Evolutionary conservation across 768 basidiomycete species (phyloP), one percentile per base, ranked within the genome.

Genomic region (Tulasnella calospora): DNA sequence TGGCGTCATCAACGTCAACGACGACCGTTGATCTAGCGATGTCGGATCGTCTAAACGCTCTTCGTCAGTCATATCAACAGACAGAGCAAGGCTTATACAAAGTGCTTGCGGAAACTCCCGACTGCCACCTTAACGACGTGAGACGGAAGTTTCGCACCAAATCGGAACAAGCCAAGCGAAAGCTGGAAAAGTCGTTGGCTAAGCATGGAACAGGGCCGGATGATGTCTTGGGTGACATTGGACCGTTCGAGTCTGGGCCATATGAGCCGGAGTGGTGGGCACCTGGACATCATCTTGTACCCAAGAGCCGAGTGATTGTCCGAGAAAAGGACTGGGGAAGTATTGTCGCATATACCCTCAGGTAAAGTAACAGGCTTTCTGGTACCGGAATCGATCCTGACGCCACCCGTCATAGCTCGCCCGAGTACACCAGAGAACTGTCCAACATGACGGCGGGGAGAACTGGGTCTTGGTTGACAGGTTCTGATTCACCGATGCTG

Each of bases 261-360:
- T 15, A 71, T 86, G 89, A 90, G 78, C 92, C 92, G 1, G 88
- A 86, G 41, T 94, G 92, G 92, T 92, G 91, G 91, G 83, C 82
- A 21, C 84, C 83, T 27, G 87, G 87, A 12, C 90, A 86, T 82
- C 90, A 93, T 85, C 89, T 88, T 41, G 85, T 92, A 23, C 91
- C 92, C n/a, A 89, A 89, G 4, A 88, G 90, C 10, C 90, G 89
- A 81, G 86, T 92, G 6, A 87, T 92, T 79, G 88, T 93, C 12
- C 83, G 88, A 72, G 92, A 93, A 82, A 87, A 88, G 81, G 92
- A 92, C 83, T 91, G 90, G 91, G 91, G 92, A 10, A 92, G 91
- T 82, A 89, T 94, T 71, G 93, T 93, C 80, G 90, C 92, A 8
- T 92, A 91, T 83, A 92, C 91, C 10, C 84, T 93, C 73, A 91